Evolutionary conservation across 441 rosid species (phyloP), one percentile per base, ranked within the genome.

Genomic region (Populus trichocarpa): DNA sequence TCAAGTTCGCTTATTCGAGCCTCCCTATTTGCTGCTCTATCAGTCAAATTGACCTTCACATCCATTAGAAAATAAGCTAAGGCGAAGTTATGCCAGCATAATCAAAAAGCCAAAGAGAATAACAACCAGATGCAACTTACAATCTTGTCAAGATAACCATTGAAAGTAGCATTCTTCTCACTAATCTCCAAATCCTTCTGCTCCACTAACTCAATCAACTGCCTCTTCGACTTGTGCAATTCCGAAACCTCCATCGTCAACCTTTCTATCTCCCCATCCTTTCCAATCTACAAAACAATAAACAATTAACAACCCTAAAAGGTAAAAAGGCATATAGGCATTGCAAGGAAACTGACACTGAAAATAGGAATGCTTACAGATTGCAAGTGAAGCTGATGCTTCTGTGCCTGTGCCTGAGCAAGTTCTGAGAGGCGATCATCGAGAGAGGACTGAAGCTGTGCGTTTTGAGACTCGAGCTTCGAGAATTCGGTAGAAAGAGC

Each of bases 201-300:
- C 84, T 92, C 99, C 77, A 94, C 80, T 84, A 93, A 77, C 78
- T 89, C 97, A 80, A 93, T 84, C 83, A 96, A 73, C 87, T 93
- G 98, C 81, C 97, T 91, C 90, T 89, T 93, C 18, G 98, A 94
- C 84, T 93, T 93, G 75, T 86, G 96, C 70, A 93, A 65, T 90
- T 93, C 97, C 0, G 92, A 86, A 53, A 89, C 83, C 86, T 93
- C 97, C 42, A 80, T 84, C 10, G 83, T 74, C 75, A 96, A 68
- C 87, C 95, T 89, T 91, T 93, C 98, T 8, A 86, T 75, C 77
- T 90, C 95, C 65, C 98, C 96, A 76, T 93, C 98, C 84, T 90
- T 96, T 69, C 83, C 95, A 87, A 96, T 90, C 98, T 96, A 67
- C 20, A 64, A 63, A 18, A 73, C 26, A 22, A 66, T 2, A 25